Percentiles rank a stretch among this genome's conserved stretches.
phyloP scores from a whole-genome alignment of 345 rosid genomes.

The Bretschneidera sinensis region DNA sequence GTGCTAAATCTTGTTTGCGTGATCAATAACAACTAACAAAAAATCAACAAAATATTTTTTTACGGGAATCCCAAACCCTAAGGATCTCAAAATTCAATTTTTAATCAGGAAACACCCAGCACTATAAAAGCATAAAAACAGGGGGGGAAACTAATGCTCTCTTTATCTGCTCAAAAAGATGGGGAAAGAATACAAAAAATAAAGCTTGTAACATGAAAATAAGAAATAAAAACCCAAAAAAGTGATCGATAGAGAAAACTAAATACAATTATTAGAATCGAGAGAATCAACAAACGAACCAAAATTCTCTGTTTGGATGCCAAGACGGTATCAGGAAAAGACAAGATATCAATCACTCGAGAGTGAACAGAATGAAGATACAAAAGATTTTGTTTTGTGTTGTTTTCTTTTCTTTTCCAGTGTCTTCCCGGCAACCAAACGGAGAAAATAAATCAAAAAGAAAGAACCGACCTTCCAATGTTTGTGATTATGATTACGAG shows the following conservation, averaged over 20 bases:
- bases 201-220: background rate
- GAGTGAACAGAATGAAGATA: background rate
- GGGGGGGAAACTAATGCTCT: no score
- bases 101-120: background rate
- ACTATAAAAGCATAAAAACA: background rate
- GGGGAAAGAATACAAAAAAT: no score
- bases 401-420: background rate
- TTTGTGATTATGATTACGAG: background rate
- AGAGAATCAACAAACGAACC: background rate
- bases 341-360: background rate
- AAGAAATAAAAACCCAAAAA: background rate
- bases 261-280: background rate
- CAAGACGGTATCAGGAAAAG: background rate
- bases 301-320: background rate
- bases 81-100: background rate
- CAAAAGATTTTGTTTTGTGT: no score
- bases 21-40: background rate
- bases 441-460: background rate
- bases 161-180: no score
- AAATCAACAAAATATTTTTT: background rate
- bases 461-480: background rate
- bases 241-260: background rate
- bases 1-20: background rate
- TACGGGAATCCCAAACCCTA: background rate
- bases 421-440: constrained; percentile 5